These are phyloP conservation scores for Prunus salicina DNA, from an alignment of 306 rosid genomes.

Conservation along the genomic window DNA sequence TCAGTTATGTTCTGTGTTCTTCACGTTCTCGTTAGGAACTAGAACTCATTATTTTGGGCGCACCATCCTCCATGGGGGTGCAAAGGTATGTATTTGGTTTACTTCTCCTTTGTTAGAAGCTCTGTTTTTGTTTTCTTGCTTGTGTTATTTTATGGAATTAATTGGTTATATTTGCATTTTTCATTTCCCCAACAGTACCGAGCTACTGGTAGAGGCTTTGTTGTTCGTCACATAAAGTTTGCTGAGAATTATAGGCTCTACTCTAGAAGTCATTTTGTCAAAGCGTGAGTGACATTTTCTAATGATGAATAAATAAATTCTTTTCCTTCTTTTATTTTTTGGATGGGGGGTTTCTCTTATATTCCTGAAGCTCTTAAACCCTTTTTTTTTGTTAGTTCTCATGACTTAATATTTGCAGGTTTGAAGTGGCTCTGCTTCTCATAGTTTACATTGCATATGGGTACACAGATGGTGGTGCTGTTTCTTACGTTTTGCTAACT, in stretches of 20 bases:
- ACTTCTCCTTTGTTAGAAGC: neutral
- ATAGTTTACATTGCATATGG: constrained; percentile 82
- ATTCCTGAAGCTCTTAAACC: neutral
- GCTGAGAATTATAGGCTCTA: constrained; percentile 95
- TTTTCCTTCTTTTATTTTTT: neutral
- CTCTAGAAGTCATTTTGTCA: constrained; percentile 93
- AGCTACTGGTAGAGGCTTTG: constrained; percentile 99
- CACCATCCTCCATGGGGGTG: constrained; percentile 96
- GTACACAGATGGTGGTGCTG: constrained; percentile 75
- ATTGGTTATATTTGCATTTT: constrained; percentile 10
- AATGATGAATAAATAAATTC: constrained; percentile 5
- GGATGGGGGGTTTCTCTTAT: constrained; percentile 2
- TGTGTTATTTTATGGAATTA: constrained; percentile 8
- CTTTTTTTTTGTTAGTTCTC: neutral
- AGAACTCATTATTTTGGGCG: constrained; percentile 98
- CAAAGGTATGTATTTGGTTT: constrained; percentile 55
- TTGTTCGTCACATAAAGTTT: constrained; percentile 90
- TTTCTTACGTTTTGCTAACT: constrained; percentile 72
- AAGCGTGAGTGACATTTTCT: constrained; percentile 69
- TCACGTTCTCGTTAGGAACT: constrained; percentile 95
- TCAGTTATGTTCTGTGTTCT: constrained; percentile 95
- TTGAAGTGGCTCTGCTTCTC: constrained; percentile 88
- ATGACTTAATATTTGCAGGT: constrained; percentile 45
- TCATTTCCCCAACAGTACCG: constrained; percentile 67
- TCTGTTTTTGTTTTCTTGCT: neutral